Conservation (phyloP, 306 rosid genomes). For the Ochetophila trinervis region DNA sequence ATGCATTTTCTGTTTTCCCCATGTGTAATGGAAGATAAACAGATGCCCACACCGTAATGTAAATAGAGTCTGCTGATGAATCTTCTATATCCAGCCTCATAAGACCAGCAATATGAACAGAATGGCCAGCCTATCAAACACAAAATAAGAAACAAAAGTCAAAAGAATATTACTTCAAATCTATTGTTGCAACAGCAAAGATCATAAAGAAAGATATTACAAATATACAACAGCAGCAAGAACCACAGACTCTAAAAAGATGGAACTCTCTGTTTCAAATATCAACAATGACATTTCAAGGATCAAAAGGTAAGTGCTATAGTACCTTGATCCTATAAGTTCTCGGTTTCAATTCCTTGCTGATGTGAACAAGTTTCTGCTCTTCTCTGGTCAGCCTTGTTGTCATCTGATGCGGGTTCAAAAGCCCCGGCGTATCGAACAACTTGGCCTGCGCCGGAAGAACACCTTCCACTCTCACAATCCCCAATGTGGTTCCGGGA, state of each 20-base stretch:
- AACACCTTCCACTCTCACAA: slow-evolving; percentile 89
- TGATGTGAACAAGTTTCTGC: slow-evolving; percentile 71
- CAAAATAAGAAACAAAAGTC: slow-evolving; percentile 4
- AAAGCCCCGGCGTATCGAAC: slow-evolving; percentile 93
- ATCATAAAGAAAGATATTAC: background rate
- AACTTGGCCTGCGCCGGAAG: slow-evolving; percentile 74
- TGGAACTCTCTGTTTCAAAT: background rate
- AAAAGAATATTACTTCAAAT: background rate
- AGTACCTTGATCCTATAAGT: slow-evolving; percentile 92
- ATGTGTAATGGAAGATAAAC: slow-evolving; percentile 82
- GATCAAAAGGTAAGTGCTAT: too few relatives aligned
- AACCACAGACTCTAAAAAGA: too few relatives aligned
- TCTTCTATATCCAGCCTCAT: slow-evolving; percentile 89
- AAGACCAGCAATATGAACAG: slow-evolving; percentile 86
- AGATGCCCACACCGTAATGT: slow-evolving; percentile 90
- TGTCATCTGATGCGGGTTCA: slow-evolving; percentile 81
- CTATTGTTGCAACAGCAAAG: background rate
- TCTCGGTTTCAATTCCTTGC: slow-evolving; percentile 94
- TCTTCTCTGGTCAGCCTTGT: slow-evolving; percentile 85
- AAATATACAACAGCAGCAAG: too few relatives aligned
- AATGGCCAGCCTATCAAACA: slow-evolving; percentile 68
- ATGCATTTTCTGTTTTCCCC: slow-evolving; percentile 82
- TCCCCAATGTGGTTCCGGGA: slow-evolving; percentile 91
- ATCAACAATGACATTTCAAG: background rate
- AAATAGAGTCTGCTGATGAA: slow-evolving; percentile 57